Evolutionary conservation across 23 red algal genomes (phyloP).

Genomic region (Gracilaria gracilis): DNA sequence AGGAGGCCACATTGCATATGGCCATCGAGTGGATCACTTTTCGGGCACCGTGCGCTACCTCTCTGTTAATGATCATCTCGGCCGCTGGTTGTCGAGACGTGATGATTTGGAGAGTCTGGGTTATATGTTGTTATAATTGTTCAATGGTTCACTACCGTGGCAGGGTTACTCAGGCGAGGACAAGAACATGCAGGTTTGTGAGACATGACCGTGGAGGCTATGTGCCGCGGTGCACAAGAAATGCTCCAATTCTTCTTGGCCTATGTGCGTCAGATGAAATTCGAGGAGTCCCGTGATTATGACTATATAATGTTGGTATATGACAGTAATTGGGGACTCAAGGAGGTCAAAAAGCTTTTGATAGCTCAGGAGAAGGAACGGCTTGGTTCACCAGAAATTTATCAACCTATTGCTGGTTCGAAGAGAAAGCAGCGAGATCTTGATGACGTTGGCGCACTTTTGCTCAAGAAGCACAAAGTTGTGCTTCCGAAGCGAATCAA

Average conservation of each 20-base stretch:
- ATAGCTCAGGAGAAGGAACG: conserved; percentile 69
- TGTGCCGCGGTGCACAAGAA: conserved; percentile 91
- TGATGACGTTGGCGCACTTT: conserved; percentile 46
- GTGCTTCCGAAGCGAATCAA: conserved; percentile 89
- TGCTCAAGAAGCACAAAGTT: conserved; percentile 77
- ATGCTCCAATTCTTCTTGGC: conserved; percentile 95
- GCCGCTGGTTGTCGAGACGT: conserved; percentile 83
- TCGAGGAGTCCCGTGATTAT: conserved; percentile 91
- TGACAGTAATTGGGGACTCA: conserved; percentile 62
- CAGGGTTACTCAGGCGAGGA: too few relatives aligned
- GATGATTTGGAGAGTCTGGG: too few relatives aligned
- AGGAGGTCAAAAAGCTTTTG: too few relatives aligned
- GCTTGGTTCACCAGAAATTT: background rate
- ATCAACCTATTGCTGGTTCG: conserved; percentile 32
- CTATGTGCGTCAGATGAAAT: conserved; percentile 93
- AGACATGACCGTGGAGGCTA: too few relatives aligned
- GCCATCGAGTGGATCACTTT: conserved; percentile 98
- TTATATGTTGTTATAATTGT: too few relatives aligned
- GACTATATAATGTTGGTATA: conserved; percentile 89
- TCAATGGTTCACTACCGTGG: too few relatives aligned
- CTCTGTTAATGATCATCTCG: conserved; percentile 95
- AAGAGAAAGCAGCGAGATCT: conserved; percentile 77
- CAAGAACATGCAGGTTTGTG: too few relatives aligned
- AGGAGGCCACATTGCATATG: too few relatives aligned
- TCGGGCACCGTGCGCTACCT: conserved; percentile 95